These are phyloP conservation scores for Calonectria ilicicola DNA, from an alignment of 2,329 filamentous ascomycete genomes.

Conservation along the genomic window DNA sequence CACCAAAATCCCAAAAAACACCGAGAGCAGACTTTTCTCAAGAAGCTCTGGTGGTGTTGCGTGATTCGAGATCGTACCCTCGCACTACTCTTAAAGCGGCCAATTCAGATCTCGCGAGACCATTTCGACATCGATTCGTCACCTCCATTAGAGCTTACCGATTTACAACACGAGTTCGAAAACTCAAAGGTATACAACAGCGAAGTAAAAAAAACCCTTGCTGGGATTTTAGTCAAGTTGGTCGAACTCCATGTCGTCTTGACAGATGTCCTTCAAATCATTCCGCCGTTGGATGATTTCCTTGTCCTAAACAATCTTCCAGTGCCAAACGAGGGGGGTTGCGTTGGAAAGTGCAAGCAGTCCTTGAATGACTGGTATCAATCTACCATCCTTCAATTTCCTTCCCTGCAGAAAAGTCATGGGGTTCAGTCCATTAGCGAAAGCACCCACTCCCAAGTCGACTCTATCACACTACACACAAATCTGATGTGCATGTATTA, in stretches of 20 bases:
- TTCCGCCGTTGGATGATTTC: not conserved
- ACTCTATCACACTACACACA: not conserved
- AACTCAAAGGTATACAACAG: conserved; percentile 26
- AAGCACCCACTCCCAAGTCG: not conserved
- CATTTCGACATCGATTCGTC: conserved; percentile 9
- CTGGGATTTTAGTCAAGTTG: conserved; percentile 11
- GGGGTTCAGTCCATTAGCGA: not conserved
- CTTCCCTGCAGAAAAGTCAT: not conserved
- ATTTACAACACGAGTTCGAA: conserved; percentile 23
- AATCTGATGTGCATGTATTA: not conserved
- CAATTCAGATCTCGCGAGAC: conserved; percentile 8
- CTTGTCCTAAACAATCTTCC: not conserved
- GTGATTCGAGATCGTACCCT: conserved; percentile 15
- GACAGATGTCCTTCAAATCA: conserved; percentile 14
- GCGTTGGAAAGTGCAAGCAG: not conserved
- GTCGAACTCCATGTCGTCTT: conserved; percentile 19
- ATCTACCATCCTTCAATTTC: not conserved
- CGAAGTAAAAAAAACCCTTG: conserved; percentile 15
- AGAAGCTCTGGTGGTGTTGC: conserved; percentile 23
- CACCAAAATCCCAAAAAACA: not conserved
- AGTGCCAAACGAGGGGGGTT: not conserved
- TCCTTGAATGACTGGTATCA: not conserved
- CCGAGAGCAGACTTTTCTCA: not conserved
- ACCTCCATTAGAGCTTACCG: not conserved
- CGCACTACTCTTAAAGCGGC: not conserved